Base-by-base conservation (phyloP, 2,329 filamentous ascomycete genomes). In the Neopestalotiopsis sp. region DNA sequence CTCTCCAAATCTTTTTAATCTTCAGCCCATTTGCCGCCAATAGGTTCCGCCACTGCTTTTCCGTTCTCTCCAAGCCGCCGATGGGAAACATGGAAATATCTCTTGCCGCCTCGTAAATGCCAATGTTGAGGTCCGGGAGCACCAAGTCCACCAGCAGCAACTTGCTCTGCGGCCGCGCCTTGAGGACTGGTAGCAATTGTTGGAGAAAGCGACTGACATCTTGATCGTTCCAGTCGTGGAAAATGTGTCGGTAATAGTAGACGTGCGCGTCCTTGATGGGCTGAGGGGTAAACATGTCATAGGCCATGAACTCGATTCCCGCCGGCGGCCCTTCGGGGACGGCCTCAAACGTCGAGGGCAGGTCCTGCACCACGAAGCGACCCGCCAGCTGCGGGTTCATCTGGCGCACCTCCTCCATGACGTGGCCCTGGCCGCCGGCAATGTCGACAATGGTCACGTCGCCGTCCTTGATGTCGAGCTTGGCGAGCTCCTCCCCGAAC, bases 281-380 rank as follows among this genome's bases (percentile, higher is more conserved):
- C 57, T 59, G 57, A 2, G 10, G 12, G 0, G 57, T 59, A 28
- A 59, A 59, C 57, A 59, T 59, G 24, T 59, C 57, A 20, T 59
- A 59, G 12, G 57, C 7, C 57, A 32, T 59, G 4, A 59, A 59
- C 24, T 59, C 57, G 57, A 59, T 20, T 14, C 57, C 57, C 3
- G 7, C 1, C 6, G 57, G 57, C 5, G 57, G 57, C 4, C 20
- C 24, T 1, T 28, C 2, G 1, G 57, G 57, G 1, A 59, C 57
- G 7, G 57, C 57, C 24, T 59, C 57, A 59, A 59, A 59, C 30
- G 57, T 59, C 57, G 57, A 59, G 9, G 57, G 24, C 57, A 59
- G 12, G 14, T 59, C 57, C 30, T 59, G 57, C 24, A 59, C 57
- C 14, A 59, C 4, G 57, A 59, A 17, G 2, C 57, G 57, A 5